phyloP scores from a whole-genome alignment of 768 basidiomycete species.

The Tephrocybe sp. region DNA sequence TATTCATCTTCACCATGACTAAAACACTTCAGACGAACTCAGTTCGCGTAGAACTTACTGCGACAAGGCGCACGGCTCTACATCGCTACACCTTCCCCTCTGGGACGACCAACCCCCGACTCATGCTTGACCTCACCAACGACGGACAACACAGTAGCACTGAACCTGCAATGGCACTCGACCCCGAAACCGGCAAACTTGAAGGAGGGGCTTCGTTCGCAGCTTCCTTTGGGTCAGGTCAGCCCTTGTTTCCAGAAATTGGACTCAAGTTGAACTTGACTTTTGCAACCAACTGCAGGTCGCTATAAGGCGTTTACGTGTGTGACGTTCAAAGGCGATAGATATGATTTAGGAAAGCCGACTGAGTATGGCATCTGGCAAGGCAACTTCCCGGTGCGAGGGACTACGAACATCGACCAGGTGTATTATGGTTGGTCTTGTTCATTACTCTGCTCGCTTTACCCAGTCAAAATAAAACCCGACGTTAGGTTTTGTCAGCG shows the following conservation, averaged over 20 bases:
- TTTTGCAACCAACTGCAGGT: too few relatives aligned
- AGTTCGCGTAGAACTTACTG: constrained; percentile 59
- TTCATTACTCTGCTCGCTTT: background rate
- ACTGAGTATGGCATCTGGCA: constrained; percentile 58
- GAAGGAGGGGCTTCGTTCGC: constrained; percentile 48
- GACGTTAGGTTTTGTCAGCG: constrained; percentile 43
- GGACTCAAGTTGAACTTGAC: too few relatives aligned
- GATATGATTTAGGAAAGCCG: constrained; percentile 43
- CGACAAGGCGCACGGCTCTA: constrained; percentile 57
- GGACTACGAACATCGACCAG: constrained; percentile 45
- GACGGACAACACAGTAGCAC: constrained; percentile 57
- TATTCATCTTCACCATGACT: too few relatives aligned
- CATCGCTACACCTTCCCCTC: constrained; percentile 60
- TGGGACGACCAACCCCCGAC: constrained; percentile 46
- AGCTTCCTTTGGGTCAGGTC: constrained; percentile 57
- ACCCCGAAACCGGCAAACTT: constrained; percentile 50
- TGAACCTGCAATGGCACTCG: constrained; percentile 45
- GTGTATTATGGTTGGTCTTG: constrained; percentile 44
- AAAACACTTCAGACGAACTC: constrained; percentile 41
- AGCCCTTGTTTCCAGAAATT: too few relatives aligned
- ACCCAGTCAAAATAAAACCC: background rate
- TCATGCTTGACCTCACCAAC: constrained; percentile 61
- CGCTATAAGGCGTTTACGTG: constrained; percentile 59
- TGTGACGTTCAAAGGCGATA: constrained; percentile 58
- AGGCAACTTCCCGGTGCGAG: constrained; percentile 46